Percentiles rank a stretch among this genome's conserved stretches.
These are phyloP conservation scores for Synchytrium microbalum DNA, from an alignment of 371 early-diverging fungal genomes.

Conservation along the genomic window DNA sequence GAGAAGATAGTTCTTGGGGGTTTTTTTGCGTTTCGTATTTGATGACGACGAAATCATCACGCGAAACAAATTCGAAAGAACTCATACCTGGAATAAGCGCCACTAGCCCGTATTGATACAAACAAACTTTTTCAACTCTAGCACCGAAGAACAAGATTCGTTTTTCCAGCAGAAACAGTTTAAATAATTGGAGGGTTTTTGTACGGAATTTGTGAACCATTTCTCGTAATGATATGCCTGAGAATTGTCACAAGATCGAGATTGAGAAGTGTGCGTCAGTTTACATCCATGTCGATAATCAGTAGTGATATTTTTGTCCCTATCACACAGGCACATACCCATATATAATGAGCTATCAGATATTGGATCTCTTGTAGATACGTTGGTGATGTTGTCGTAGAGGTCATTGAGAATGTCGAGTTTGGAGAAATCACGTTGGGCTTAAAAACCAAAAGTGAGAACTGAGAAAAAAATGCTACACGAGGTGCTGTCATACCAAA, in stretches of 20 bases:
- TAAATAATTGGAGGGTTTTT: constrained; percentile 65
- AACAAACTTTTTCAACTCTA: constrained; percentile 67
- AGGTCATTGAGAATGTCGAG: constrained; percentile 61
- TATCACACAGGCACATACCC: constrained; percentile 32
- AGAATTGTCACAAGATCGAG: too few relatives aligned
- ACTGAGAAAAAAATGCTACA: too few relatives aligned
- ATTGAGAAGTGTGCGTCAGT: constrained; percentile 2
- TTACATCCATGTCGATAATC: too few relatives aligned
- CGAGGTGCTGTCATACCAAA: too few relatives aligned
- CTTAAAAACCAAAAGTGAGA: too few relatives aligned
- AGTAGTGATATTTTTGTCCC: neutral
- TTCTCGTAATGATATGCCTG: constrained; percentile 63
- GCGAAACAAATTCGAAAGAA: neutral
- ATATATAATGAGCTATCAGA: constrained; percentile 49
- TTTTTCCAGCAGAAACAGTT: constrained; percentile 65
- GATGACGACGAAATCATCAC: neutral
- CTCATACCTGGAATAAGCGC: constrained; percentile 58
- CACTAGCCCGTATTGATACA: constrained; percentile 70
- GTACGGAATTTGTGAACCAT: constrained; percentile 61
- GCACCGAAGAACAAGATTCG: constrained; percentile 72
- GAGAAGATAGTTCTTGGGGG: neutral
- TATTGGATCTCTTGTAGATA: constrained; percentile 58
- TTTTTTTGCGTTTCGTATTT: neutral
- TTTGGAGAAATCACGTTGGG: too few relatives aligned
- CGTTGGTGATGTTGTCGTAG: constrained; percentile 44